Base-by-base conservation (phyloP, 2,329 filamentous ascomycete species). In the Talaromyces funiculosus region DNA sequence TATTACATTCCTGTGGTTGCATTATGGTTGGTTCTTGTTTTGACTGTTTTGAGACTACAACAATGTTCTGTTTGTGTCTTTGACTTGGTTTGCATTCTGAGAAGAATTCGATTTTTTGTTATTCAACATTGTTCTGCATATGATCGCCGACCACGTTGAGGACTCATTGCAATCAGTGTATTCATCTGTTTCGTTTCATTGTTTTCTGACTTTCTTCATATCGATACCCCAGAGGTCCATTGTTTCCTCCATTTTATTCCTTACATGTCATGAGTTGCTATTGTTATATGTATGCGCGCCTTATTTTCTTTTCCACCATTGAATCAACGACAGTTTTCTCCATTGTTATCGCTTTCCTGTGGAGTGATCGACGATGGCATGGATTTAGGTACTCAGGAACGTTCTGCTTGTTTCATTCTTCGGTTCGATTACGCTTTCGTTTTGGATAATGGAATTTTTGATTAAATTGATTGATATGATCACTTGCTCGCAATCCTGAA, bases 1-100 rank as follows among this genome's bases (percentile, higher is more conserved):
- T 68, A 67, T 67, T 67, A 63, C 67, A 64, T 61, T 61, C 61
- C 60, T 66, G 64, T 65, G 71, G 71, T 68, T 68, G 71, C 69
- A 69, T 45, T 68, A 67, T 69, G 60, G 65, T 64, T 66, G 60
- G 60, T 53, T 37, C 31, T 57, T 42, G 57, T 58, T 61, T 31
- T 33, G 61, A 62, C 62, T 53, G 64, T 12, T 37, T 26, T 40
- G 20, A 40, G 20, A 7, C 29, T 54, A 7, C 20, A 16, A 35
- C 31, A 53, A 53, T 24, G 31, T 37, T 38, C 3, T 53, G 8
- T 53, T 53, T 20, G 3, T 53, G 51, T 53, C 22, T 37, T 37
- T 35, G 49, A 22, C 16, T 53, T 22, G 18, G 18, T 53, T 54
- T 38, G 29, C 47, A 51, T 51, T 51, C 10, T 35, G 47, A 51